Evolutionary conservation across 2,329 filamentous ascomycete genomes (phyloP).

Genomic region (Trichoderma cornu-damae): DNA sequence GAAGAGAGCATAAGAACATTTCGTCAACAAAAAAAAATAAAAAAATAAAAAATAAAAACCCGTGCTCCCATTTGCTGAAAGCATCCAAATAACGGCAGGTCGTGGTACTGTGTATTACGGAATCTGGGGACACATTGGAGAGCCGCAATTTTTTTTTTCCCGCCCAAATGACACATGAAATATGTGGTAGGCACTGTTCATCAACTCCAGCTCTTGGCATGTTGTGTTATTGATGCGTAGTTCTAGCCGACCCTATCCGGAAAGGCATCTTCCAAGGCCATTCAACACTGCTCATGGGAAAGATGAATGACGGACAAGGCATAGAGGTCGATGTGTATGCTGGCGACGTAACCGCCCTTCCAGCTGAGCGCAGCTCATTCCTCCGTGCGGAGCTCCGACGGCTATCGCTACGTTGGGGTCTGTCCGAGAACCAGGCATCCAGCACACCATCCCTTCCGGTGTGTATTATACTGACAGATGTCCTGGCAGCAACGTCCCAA

Average conservation of each 20-base stretch:
- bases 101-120: not conserved
- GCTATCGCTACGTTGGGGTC: conserved; percentile 6
- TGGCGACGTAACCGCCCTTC: not conserved
- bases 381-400: not conserved
- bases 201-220: not conserved
- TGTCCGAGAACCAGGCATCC: not conserved
- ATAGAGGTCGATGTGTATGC: not conserved
- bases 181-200: not conserved
- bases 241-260: not conserved
- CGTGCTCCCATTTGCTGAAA: too few species aligned
- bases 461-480: not conserved
- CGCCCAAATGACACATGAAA: conserved; percentile 3
- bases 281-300: not conserved
- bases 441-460: not conserved
- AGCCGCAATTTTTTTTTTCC: not conserved
- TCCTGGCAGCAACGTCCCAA: not conserved
- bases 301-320: not conserved
- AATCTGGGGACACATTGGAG: not conserved
- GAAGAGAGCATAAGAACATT: too few species aligned
- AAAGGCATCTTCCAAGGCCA: not conserved
- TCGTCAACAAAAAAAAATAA: too few species aligned
- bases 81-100: not conserved
- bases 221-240: too few species aligned
- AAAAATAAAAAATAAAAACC: too few species aligned
- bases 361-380: not conserved